Evolutionary conservation across 73 alveolate genomes (phyloP).

Genomic region (Tetrahymena thermophila): DNA sequence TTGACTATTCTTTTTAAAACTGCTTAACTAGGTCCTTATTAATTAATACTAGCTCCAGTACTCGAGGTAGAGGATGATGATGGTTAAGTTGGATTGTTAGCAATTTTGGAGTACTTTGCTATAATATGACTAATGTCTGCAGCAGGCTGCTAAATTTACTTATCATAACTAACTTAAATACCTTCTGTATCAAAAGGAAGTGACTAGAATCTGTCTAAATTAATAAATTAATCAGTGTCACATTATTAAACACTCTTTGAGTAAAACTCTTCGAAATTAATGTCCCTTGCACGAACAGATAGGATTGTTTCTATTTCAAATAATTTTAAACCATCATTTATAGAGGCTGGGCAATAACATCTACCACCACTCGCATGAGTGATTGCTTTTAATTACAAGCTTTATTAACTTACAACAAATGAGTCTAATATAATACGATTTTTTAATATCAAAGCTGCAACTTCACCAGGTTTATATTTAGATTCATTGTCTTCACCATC

Average conservation of each 20-base stretch:
- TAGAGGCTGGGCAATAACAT: slow-evolving; percentile 30
- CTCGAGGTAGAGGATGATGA: neutral
- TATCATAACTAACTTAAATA: neutral
- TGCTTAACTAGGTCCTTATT: neutral
- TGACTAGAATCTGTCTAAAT: neutral
- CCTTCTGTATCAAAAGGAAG: neutral
- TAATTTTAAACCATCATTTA: slow-evolving; percentile 32
- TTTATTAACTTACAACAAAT: slow-evolving; percentile 40
- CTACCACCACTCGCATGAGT: slow-evolving; percentile 51
- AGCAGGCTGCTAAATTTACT: neutral
- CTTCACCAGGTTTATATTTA: neutral
- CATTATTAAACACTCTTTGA: neutral
- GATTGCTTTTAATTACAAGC: slow-evolving; percentile 32
- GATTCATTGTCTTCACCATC: slow-evolving; percentile 58
- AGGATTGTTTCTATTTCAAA: slow-evolving; percentile 45
- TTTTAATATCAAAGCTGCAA: slow-evolving; percentile 10
- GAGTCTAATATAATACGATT: slow-evolving; percentile 39
- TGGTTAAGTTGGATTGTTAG: neutral
- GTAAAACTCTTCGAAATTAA: neutral
- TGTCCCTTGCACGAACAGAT: slow-evolving; percentile 27
- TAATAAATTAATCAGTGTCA: neutral
- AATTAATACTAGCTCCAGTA: neutral
- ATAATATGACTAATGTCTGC: neutral
- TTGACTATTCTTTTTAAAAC: neutral
- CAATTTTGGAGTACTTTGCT: neutral